Evolutionary conservation across 1,284 basidiomycete genomes (phyloP), one percentile per base, ranked within the genome.

Genomic region (Malassezia nana): DNA sequence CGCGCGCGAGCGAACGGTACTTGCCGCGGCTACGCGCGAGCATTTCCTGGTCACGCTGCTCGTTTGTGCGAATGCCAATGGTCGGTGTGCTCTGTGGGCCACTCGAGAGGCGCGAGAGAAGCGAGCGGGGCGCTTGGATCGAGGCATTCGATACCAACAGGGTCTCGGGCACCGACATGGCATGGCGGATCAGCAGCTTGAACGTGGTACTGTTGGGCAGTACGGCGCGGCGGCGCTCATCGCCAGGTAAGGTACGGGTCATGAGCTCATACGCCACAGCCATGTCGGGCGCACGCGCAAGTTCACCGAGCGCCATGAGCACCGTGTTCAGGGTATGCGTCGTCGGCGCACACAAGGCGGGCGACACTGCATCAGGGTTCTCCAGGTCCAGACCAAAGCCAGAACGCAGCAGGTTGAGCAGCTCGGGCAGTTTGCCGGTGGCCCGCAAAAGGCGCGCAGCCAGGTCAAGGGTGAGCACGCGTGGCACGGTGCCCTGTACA

Each of bases 221-320:
- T 29, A 39, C 40, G 18, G 44, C 18, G 26, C 25, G 24, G 12
- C 24, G 29, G 30, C 12, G 18, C 13, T 7, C 26, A 15, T 29
- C 42, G 29, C 25, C n/a, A 7, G 40, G 63, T 9, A 70, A 52
- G 9, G 67, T 63, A 50, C 62, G 59, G 26, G 58, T 56, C 6
- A 74, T 45, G 1, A 59, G 63, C 57, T 74, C 71, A 58, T 62
- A 74, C 7, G 68, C 63, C 15, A 60, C 48, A 3, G 69, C 46
- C 71, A 74, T 74, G 44, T 71, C 60, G 2, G 62, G 57, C n/a
- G 66, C 65, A 2, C 50, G 62, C 15, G 59, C 62, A 40, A 68
- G 65, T 46, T 72, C 69, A n/a, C 69, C 71, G 20, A 74, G 63
- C 18, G 68, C 65, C 66, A 67, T 64, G 22, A 74, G 57, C 43